Conservation (phyloP, 805 yeast species). For the Brettanomyces anomalus region DNA sequence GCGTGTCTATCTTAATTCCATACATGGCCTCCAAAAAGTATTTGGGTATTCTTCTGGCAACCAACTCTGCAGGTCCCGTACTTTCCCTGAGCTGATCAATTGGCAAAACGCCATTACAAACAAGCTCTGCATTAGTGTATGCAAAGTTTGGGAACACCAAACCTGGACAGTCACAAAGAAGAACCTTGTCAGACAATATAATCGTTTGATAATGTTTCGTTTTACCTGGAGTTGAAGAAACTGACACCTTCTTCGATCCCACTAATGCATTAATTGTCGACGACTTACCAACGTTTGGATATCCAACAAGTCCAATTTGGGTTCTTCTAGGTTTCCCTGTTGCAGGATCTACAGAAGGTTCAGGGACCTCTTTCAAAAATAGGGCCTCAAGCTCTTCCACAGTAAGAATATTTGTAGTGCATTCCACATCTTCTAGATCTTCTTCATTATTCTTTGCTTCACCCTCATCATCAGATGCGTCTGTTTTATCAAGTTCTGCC, state of each 20-base stretch:
- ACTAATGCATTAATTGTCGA: constrained; percentile 97
- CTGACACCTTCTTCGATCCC: constrained; percentile 96
- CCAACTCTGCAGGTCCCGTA: constrained; percentile 80
- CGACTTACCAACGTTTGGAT: constrained; percentile 79
- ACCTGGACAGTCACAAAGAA: constrained; percentile 98
- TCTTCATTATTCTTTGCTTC: constrained; percentile 12
- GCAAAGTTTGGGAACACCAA: constrained; percentile 97
- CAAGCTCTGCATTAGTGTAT: constrained; percentile 90
- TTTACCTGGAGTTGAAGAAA: constrained; percentile 97
- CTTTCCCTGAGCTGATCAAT: constrained; percentile 93
- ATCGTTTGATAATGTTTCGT: constrained; percentile 98
- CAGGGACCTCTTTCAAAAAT: constrained; percentile 73
- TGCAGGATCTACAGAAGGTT: constrained; percentile 36
- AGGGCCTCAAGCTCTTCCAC: constrained; percentile 80
- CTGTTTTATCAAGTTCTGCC: constrained; percentile 1
- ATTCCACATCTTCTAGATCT: constrained; percentile 26
- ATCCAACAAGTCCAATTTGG: constrained; percentile 94
- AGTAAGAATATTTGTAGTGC: constrained; percentile 59
- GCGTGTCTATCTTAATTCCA: constrained; percentile 80
- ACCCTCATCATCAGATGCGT: constrained; percentile 12
- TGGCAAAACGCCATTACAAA: constrained; percentile 97
- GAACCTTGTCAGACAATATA: constrained; percentile 67
- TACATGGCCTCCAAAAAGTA: constrained; percentile 82
- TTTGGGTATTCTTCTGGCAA: constrained; percentile 84
- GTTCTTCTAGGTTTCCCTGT: constrained; percentile 52